A percentile compares a stretch with the other conserved stretches of the same genome.
phyloP scores from a whole-genome alignment of 371 early-diverging fungal genomes.

The Mortierella sp. region DNA sequence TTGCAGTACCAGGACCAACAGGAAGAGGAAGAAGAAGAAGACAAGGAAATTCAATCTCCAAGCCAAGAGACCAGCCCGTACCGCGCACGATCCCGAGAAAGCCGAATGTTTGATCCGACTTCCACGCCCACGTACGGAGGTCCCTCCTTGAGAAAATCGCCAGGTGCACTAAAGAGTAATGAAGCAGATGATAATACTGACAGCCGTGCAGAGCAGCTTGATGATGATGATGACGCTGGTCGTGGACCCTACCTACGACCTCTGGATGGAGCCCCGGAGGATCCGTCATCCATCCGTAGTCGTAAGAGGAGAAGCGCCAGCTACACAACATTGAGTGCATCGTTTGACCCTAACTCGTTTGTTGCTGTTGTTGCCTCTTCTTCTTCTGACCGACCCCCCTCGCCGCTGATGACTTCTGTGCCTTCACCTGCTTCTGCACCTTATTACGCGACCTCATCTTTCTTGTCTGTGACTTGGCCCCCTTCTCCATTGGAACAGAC shows the following conservation, averaged over 20 bases:
- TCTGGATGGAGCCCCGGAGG: slow-evolving; percentile 8
- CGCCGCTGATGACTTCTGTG: slow-evolving; percentile 21
- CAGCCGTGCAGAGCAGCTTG: slow-evolving; percentile 23
- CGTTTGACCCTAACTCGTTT: slow-evolving; percentile 43
- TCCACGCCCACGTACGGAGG: slow-evolving; percentile 26
- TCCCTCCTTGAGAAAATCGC: slow-evolving; percentile 30
- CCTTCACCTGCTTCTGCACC: slow-evolving; percentile 11
- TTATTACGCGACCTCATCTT: background rate
- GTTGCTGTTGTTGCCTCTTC: slow-evolving; percentile 34
- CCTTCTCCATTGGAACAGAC: background rate
- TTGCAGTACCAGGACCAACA: background rate
- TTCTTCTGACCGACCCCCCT: slow-evolving; percentile 35
- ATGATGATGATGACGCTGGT: slow-evolving; percentile 35
- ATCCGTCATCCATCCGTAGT: slow-evolving; percentile 28
- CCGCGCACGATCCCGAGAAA: slow-evolving; percentile 23
- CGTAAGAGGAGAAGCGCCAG: slow-evolving; percentile 54
- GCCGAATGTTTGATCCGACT: slow-evolving; percentile 19
- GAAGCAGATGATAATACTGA: slow-evolving; percentile 16
- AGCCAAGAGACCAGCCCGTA: background rate
- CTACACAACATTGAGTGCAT: slow-evolving; percentile 40
- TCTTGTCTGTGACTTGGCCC: background rate
- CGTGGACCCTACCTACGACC: slow-evolving; percentile 45
- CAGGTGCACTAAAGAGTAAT: slow-evolving; percentile 46
- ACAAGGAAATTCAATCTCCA: slow-evolving; percentile 1
- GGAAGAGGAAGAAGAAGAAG: slow-evolving; percentile 11